Conservation (phyloP, 257 asterid species). For the Marsdenia floribunda region DNA sequence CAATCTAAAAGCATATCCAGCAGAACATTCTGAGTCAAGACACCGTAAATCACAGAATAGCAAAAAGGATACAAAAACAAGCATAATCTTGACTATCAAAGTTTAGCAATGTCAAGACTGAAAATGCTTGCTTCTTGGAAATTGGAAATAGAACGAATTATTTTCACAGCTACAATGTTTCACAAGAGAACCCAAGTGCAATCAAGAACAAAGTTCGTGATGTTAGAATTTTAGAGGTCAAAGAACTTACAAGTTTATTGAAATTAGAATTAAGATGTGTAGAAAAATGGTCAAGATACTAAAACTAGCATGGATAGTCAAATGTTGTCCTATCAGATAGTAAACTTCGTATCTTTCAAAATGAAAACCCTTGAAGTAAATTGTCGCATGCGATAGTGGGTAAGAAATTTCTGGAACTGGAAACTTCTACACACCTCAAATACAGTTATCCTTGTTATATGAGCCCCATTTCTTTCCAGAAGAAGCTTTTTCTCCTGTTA, state of each 20-base stretch:
- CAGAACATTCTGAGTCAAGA: not conserved
- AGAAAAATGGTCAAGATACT: not conserved
- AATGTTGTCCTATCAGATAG: not conserved
- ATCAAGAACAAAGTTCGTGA: not conserved
- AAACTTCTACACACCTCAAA: slow-evolving; percentile 63
- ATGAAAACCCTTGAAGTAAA: not conserved
- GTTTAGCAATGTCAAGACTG: not conserved
- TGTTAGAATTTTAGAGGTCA: not conserved
- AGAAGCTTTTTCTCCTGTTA: slow-evolving; percentile 89
- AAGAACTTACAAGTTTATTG: not conserved
- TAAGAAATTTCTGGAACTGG: not conserved
- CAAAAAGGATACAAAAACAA: not conserved
- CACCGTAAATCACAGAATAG: not conserved
- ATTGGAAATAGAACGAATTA: not conserved
- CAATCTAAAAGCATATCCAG: not conserved
- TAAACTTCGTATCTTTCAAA: not conserved
- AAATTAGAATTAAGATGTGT: not conserved
- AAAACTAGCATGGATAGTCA: not conserved
- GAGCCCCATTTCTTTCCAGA: slow-evolving; percentile 83
- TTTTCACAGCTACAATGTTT: not conserved
- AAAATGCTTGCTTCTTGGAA: not conserved
- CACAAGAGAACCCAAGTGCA: not conserved
- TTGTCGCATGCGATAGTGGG: not conserved
- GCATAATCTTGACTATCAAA: not conserved
- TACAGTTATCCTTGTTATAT: slow-evolving; percentile 76